Base-by-base conservation (phyloP, 345 rosid genomes). In the Carallia brachiata region DNA sequence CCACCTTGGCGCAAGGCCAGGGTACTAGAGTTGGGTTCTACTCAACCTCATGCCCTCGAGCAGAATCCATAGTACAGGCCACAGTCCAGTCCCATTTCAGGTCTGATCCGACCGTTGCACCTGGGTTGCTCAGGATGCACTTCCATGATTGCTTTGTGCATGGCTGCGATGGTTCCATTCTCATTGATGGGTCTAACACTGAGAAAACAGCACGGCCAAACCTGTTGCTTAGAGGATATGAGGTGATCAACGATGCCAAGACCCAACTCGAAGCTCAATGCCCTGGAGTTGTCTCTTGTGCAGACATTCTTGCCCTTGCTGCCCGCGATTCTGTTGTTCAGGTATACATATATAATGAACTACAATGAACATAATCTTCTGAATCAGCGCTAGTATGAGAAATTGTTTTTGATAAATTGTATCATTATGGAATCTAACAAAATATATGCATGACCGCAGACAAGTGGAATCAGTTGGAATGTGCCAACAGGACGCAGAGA, bases 401-500 rank as follows among this genome's bases (percentile, higher is more conserved):
- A 23, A 23, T 23, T 23, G 23, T 23, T 0, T n/a, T 23, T 23
- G 23, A 23, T 23, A 23, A 23, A 23, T 23, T 23, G 23, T 23
- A 40, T 40, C 13, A 9, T 40, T 44, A 0, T 39, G 15, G 54
- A 34, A 27, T 23, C 3, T 61, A 64, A 39, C 65, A 62, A 58
- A 56, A 62, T 47, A 15, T 28, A 4, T 36, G 23, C 58, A 39
- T n/a, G 36, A 47, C 62, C 79, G 67, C 87, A 88, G 97, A 84
- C 88, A 15, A 84, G 90, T 32, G 97, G 89, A 76, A 82, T 85
- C 16, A 74, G 86, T 44, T 93, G 92, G 79, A 79, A 81, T 0
- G 91, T 90, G 30, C 82, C 84, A 5, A 78, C 86, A 0, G 84
- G 86, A 61, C 79, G 82, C 16, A 75, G 80, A 68, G 86, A 83